Conservation (phyloP, 768 basidiomycete species). For the Basidioascus undulatus region DNA sequence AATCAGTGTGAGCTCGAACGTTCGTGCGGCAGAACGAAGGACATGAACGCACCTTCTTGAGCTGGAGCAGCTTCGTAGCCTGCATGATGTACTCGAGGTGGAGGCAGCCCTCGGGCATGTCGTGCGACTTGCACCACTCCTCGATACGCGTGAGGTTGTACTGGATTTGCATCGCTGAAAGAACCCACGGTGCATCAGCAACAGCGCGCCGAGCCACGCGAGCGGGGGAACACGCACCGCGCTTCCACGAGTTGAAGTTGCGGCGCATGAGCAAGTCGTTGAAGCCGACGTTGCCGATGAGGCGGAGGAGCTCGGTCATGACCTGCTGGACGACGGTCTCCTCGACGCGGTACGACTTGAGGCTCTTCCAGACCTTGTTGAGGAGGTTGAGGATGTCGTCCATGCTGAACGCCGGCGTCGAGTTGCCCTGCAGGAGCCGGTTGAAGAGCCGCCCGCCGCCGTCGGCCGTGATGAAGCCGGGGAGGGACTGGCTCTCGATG, state of each 20-base stretch:
- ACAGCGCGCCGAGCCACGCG: not conserved
- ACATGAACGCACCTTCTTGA: constrained; percentile 55
- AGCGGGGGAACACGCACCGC: constrained; percentile 34
- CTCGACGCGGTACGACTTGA: constrained; percentile 98
- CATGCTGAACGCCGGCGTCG: constrained; percentile 81
- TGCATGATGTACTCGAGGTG: constrained; percentile 99
- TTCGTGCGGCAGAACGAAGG: constrained; percentile 5
- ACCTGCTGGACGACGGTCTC: constrained; percentile 90
- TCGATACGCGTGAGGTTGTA: constrained; percentile 82
- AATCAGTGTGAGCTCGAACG: not conserved
- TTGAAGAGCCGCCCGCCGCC: constrained; percentile 83
- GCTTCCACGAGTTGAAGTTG: constrained; percentile 98
- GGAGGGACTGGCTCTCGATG: constrained; percentile 90
- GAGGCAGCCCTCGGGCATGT: constrained; percentile 94
- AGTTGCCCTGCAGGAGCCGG: constrained; percentile 64
- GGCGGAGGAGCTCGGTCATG: constrained; percentile 74
- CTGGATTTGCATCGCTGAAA: constrained; percentile 94
- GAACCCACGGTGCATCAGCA: not conserved
- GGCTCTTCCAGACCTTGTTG: constrained; percentile 92
- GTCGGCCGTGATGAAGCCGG: constrained; percentile 89
- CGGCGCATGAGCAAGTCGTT: constrained; percentile 95
- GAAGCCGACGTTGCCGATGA: constrained; percentile 90
- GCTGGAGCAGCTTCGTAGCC: constrained; percentile 86
- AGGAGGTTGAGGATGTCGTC: constrained; percentile 90
- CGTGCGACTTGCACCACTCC: constrained; percentile 99